Evolutionary conservation across 257 asterid genomes (phyloP).

Genomic region (Fraxinus anomala): DNA sequence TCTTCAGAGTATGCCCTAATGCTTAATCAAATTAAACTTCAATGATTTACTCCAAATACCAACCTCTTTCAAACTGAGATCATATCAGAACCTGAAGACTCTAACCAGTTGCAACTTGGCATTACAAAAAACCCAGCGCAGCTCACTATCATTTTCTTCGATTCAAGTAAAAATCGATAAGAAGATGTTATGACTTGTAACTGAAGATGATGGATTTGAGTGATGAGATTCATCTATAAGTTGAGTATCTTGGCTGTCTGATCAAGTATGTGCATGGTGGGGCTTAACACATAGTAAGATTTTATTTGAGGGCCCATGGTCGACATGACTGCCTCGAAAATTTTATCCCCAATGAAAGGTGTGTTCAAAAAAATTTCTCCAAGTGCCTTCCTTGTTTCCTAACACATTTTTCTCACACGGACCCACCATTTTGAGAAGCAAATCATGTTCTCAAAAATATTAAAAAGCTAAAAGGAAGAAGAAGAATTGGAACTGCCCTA

Average conservation of each 20-base stretch:
- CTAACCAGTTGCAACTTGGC: background rate
- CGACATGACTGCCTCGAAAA: background rate
- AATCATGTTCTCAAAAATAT: background rate
- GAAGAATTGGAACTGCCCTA: background rate
- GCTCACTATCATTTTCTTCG: no score
- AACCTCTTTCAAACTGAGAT: background rate
- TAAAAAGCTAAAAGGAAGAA: background rate
- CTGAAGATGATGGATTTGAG: background rate
- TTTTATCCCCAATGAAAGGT: background rate
- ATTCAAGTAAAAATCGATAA: background rate
- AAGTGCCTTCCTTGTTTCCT: constrained; percentile 1
- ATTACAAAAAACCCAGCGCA: background rate
- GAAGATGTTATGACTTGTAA: background rate
- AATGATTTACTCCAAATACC: background rate
- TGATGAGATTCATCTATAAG: background rate
- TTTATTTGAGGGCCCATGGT: background rate
- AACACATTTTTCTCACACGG: background rate
- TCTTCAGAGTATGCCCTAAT: background rate
- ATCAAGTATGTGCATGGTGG: background rate
- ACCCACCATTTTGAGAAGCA: constrained; percentile 10
- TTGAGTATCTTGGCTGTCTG: background rate
- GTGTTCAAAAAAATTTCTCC: background rate
- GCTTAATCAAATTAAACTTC: background rate
- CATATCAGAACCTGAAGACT: background rate
- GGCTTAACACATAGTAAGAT: background rate